phyloP scores from a whole-genome alignment of 2,329 filamentous ascomycete species.

The Helotiales sp. region DNA sequence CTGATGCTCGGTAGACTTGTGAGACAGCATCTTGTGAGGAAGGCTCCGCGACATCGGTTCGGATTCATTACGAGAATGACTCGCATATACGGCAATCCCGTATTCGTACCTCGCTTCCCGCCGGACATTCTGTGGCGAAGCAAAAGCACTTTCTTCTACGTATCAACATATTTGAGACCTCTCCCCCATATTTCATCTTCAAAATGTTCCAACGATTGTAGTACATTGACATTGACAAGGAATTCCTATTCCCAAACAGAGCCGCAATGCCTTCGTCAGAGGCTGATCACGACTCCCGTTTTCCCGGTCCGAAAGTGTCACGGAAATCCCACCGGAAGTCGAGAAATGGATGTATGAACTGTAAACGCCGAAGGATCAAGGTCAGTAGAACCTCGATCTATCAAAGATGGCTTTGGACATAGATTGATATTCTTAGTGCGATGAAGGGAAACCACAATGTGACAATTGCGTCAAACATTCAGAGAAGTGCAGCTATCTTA shows the following conservation, averaged over 20 bases:
- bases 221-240: too few species aligned
- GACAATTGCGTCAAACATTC: conserved; percentile 19
- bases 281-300: background rate
- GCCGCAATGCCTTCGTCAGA: background rate
- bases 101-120: background rate
- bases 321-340: conserved; percentile 22
- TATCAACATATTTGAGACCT: background rate
- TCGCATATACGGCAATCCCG: background rate
- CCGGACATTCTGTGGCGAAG: background rate
- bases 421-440: conserved; percentile 16
- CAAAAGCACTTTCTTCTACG: background rate
- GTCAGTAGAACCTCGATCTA: background rate
- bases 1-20: too few species aligned
- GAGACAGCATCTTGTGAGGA: too few species aligned
- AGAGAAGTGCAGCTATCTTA: conserved; percentile 13
- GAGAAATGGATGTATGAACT: conserved; percentile 19
- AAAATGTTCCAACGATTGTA: background rate
- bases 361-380: conserved; percentile 21
- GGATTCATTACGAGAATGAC: background rate
- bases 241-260: background rate
- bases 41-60: background rate
- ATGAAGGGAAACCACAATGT: conserved; percentile 24
- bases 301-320: background rate
- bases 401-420: too few species aligned
- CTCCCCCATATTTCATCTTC: background rate